Evolutionary conservation across 176 grass and related monocot species (phyloP).

Genomic region (Carex myosuroides): DNA sequence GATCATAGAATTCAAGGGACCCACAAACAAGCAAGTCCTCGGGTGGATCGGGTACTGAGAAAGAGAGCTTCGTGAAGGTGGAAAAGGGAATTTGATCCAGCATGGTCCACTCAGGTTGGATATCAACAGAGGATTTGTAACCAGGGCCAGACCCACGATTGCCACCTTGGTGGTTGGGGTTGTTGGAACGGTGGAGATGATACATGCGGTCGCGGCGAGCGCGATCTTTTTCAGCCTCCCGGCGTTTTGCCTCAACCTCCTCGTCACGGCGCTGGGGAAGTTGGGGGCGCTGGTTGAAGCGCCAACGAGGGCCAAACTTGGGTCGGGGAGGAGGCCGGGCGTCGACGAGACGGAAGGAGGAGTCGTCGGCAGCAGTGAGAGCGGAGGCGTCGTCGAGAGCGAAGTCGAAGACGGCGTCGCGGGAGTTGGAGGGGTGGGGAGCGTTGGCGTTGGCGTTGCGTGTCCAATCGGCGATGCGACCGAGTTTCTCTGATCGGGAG

Average conservation of each 20-base stretch:
- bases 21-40: constrained; percentile 70
- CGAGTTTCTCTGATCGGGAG: constrained; percentile 76
- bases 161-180: neutral
- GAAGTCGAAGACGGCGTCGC: constrained; percentile 77
- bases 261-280: constrained; percentile 83
- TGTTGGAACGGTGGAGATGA: constrained; percentile 44
- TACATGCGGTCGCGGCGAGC: constrained; percentile 57
- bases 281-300: constrained; percentile 57
- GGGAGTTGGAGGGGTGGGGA: constrained; percentile 35
- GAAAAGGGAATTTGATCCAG: constrained; percentile 86
- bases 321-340: constrained; percentile 50
- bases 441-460: constrained; percentile 34
- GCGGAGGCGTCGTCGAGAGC: constrained; percentile 53
- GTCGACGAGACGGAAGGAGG: constrained; percentile 66
- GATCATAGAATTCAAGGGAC: constrained; percentile 61
- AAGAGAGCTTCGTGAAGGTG: constrained; percentile 82
- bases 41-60: constrained; percentile 64
- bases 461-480: constrained; percentile 81
- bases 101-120: constrained; percentile 88
- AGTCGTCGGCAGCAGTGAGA: constrained; percentile 45
- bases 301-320: constrained; percentile 67
- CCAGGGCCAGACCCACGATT: constrained; percentile 30
- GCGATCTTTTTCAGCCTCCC: constrained; percentile 71
- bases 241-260: constrained; percentile 74
- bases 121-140: constrained; percentile 62